Conservation (phyloP, 2,329 filamentous ascomycete species). For the Metarhizium guizhouense region DNA sequence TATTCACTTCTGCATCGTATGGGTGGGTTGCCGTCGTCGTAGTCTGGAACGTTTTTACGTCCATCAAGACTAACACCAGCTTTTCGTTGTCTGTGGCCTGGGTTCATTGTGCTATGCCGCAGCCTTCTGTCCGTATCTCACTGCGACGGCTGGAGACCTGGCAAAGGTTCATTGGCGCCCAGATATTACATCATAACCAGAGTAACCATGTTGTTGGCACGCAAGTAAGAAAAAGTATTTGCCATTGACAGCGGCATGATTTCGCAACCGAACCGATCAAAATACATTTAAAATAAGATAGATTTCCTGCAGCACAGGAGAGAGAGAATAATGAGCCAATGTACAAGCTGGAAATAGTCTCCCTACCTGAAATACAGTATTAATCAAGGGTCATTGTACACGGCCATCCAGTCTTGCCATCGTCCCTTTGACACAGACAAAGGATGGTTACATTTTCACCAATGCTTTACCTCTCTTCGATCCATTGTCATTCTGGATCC, state of each 20-base stretch:
- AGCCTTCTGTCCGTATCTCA: too few species aligned
- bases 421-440: conserved; percentile 9
- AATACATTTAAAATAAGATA: conserved; percentile 2
- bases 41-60: too few species aligned
- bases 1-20: too few species aligned
- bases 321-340: conserved; percentile 16
- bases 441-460: neutral
- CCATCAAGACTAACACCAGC: too few species aligned
- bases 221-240: neutral
- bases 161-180: too few species aligned
- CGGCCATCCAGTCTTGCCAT: conserved; percentile 22
- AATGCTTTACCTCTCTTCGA: neutral
- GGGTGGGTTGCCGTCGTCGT: too few species aligned
- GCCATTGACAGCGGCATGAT: neutral
- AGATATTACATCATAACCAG: too few species aligned
- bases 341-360: conserved; percentile 19
- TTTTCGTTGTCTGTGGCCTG: too few species aligned
- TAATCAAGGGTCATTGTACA: conserved; percentile 36
- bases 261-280: neutral
- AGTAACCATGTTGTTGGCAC: neutral
- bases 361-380: conserved; percentile 25
- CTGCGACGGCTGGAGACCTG: too few species aligned
- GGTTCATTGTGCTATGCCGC: too few species aligned
- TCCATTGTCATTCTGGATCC: conserved; percentile 5
- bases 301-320: conserved; percentile 11